phyloP scores from a whole-genome alignment of 345 rosid genomes.

The Cochlearia excelsa region DNA sequence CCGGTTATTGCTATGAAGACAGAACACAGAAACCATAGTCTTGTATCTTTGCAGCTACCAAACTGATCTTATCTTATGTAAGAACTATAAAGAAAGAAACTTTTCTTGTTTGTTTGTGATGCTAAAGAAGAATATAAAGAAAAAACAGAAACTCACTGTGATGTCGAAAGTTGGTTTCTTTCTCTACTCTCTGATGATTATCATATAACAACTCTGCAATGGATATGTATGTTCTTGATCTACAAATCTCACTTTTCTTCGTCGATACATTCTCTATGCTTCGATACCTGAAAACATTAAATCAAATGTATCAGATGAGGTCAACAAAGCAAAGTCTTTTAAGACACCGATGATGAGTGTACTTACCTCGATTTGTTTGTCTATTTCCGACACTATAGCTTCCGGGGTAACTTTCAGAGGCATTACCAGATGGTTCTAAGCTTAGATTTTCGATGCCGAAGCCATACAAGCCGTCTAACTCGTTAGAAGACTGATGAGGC shows the following conservation, averaged over 20 bases:
- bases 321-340: not conserved
- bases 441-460: slow-evolving; percentile 46
- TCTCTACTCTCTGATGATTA: slow-evolving; percentile 26
- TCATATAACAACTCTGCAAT: slow-evolving; percentile 30
- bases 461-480: slow-evolving; percentile 55
- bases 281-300: slow-evolving; percentile 31
- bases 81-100: slow-evolving; percentile 14
- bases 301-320: slow-evolving; percentile 4
- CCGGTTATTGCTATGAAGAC: slow-evolving; percentile 31
- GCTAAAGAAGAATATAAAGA: slow-evolving; percentile 23
- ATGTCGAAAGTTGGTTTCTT: slow-evolving; percentile 28
- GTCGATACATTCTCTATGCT: slow-evolving; percentile 22
- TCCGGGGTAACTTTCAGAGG: slow-evolving; percentile 68
- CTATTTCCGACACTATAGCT: slow-evolving; percentile 69
- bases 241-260: slow-evolving; percentile 32
- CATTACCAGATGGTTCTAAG: slow-evolving; percentile 57
- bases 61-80: slow-evolving; percentile 28
- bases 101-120: slow-evolving; percentile 5
- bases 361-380: slow-evolving; percentile 85
- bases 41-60: slow-evolving; percentile 38
- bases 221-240: slow-evolving; percentile 24
- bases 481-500: slow-evolving; percentile 49
- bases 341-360: slow-evolving; percentile 14
- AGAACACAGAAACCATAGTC: slow-evolving; percentile 20
- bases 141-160: slow-evolving; percentile 31